phyloP scores from a whole-genome alignment of 1,284 basidiomycete genomes.

The Chondrostereum purpureum region DNA sequence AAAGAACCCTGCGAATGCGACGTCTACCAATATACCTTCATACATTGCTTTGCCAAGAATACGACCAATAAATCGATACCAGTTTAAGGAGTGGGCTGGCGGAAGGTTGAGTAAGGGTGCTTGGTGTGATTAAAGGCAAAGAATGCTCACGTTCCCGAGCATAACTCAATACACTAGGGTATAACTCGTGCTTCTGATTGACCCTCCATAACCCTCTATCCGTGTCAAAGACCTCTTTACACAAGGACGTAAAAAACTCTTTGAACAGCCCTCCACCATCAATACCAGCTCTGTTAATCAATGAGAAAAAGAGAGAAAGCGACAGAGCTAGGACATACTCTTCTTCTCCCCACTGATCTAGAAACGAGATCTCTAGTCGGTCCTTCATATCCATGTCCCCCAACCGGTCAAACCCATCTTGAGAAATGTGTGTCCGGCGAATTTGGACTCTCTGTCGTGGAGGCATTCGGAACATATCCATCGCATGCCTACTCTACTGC shows the following conservation, averaged over 20 bases:
- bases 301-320: slow-evolving; percentile 10
- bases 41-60: slow-evolving; percentile 96
- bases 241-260: slow-evolving; percentile 90
- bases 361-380: slow-evolving; percentile 81
- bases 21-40: slow-evolving; percentile 94
- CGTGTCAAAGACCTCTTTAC: slow-evolving; percentile 92
- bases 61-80: slow-evolving; percentile 93
- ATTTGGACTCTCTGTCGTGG: slow-evolving; percentile 51
- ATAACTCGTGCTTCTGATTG: slow-evolving; percentile 87
- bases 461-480: slow-evolving; percentile 20
- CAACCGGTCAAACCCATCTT: slow-evolving; percentile 85
- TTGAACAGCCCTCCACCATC: slow-evolving; percentile 98
- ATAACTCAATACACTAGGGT: slow-evolving; percentile 89
- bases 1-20: slow-evolving; percentile 95
- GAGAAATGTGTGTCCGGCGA: slow-evolving; percentile 68
- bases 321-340: slow-evolving; percentile 48
- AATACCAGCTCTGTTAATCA: slow-evolving; percentile 64
- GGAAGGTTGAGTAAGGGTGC: slow-evolving; percentile 2
- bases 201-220: slow-evolving; percentile 91
- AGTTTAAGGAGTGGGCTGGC: slow-evolving; percentile 75
- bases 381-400: slow-evolving; percentile 74
- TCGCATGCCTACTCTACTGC: slow-evolving; percentile 15
- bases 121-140: no score
- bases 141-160: slow-evolving; percentile 68
- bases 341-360: slow-evolving; percentile 82